These are phyloP conservation scores for Blastocladiella emersonii DNA, from an alignment of 371 early-diverging fungal species.

Conservation along the genomic window DNA sequence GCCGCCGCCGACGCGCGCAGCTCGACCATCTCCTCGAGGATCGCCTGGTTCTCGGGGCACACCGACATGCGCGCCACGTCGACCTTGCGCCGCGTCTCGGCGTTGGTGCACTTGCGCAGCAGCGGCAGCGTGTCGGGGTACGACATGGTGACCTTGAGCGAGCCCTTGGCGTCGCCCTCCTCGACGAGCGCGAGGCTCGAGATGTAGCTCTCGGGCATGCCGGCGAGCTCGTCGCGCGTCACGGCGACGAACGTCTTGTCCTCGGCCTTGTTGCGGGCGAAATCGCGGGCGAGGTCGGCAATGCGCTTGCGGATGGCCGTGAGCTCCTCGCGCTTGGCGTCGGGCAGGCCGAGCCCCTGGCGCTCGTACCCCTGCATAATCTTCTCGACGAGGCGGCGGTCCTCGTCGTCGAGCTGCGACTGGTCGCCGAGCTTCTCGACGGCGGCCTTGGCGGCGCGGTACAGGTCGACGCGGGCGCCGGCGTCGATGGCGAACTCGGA, in stretches of 20 bases:
- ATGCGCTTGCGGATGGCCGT: constrained; percentile 48
- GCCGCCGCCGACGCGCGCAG: constrained; percentile 9
- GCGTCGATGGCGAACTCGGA: constrained; percentile 55
- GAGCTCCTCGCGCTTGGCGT: constrained; percentile 41
- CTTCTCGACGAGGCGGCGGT: constrained; percentile 48
- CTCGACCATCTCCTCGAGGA: constrained; percentile 28
- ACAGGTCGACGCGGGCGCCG: constrained; percentile 62
- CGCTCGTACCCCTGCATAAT: constrained; percentile 44
- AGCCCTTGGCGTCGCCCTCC: constrained; percentile 42
- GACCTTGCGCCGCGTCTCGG: constrained; percentile 41
- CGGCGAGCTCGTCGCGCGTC: constrained; percentile 52
- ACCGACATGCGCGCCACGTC: constrained; percentile 34
- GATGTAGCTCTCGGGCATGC: constrained; percentile 57
- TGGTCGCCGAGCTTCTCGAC: constrained; percentile 18
- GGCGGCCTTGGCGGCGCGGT: constrained; percentile 38
- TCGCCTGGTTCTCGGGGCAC: constrained; percentile 41
- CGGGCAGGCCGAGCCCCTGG: constrained; percentile 50
- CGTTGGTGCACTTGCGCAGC: constrained; percentile 28
- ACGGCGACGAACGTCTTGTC: constrained; percentile 25
- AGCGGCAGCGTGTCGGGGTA: constrained; percentile 24
- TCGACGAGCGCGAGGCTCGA: constrained; percentile 30
- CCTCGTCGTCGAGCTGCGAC: constrained; percentile 26
- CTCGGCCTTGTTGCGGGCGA: constrained; percentile 46
- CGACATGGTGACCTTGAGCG: constrained; percentile 51
- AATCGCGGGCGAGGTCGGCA: constrained; percentile 48